These are phyloP conservation scores for Dothistroma pini DNA, from an alignment of 2,329 filamentous ascomycete genomes.

Conservation along the genomic window DNA sequence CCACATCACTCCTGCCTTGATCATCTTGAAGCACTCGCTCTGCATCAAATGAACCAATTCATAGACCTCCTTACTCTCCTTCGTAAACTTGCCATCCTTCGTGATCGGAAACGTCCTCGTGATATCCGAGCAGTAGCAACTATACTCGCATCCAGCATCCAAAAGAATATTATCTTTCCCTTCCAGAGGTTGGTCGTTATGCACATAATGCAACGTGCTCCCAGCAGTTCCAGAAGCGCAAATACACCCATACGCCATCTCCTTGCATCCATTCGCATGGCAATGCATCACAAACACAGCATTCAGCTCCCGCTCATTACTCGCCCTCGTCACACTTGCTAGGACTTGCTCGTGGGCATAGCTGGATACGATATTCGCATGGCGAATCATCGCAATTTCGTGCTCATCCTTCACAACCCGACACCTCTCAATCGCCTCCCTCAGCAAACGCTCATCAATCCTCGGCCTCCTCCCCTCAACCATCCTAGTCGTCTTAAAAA, in stretches of 20 bases:
- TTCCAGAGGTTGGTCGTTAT: conserved; percentile 66
- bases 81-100: conserved; percentile 59
- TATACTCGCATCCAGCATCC: conserved; percentile 67
- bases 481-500: conserved; percentile 55
- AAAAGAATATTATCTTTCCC: conserved; percentile 76
- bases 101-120: conserved; percentile 83
- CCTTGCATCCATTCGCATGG: conserved; percentile 68
- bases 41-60: conserved; percentile 80
- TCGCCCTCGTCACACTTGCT: conserved; percentile 56
- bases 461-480: conserved; percentile 62
- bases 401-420: conserved; percentile 80
- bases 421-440: conserved; percentile 71
- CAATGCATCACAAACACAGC: conserved; percentile 74
- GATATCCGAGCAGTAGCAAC: conserved; percentile 56
- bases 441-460: conserved; percentile 56
- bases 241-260: conserved; percentile 86
- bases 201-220: conserved; percentile 82
- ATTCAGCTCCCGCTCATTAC: conserved; percentile 79
- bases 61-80: conserved; percentile 60
- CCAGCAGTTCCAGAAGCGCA: conserved; percentile 75
- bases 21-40: conserved; percentile 65
- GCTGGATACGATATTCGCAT: conserved; percentile 76
- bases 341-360: conserved; percentile 74
- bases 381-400: conserved; percentile 77
- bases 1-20: conserved; percentile 73